A percentile compares a stretch with the other conserved stretches of the same genome.
These are phyloP conservation scores for Populus tomentosa DNA, from an alignment of 441 rosid genomes.

Conservation along the genomic window DNA sequence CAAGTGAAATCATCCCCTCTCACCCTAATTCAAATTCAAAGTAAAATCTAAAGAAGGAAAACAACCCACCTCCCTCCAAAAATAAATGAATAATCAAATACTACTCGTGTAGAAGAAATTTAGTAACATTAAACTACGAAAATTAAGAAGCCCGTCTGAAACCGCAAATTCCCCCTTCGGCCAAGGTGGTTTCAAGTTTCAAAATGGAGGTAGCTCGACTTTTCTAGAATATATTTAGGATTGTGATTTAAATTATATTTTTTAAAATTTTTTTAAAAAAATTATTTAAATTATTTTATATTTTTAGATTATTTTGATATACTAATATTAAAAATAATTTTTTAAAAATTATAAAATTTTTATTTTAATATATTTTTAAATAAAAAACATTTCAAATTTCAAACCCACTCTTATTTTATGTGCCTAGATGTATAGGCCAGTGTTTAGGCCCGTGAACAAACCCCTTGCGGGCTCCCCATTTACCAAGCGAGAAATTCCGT, in stretches of 20 bases:
- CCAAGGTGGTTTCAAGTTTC: not conserved
- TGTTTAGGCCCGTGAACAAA: not conserved
- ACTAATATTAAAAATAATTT: too few relatives aligned
- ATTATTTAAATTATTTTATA: too few relatives aligned
- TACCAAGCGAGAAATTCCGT: not conserved
- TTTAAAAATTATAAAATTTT: too few relatives aligned
- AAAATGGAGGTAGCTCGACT: not conserved
- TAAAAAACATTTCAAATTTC: too few relatives aligned
- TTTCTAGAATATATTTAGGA: too few relatives aligned
- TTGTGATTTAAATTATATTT: too few relatives aligned
- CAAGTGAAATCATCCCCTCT: not conserved
- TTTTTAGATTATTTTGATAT: too few relatives aligned
- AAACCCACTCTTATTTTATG: too few relatives aligned
- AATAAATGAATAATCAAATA: not conserved
- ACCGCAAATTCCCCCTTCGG: not conserved
- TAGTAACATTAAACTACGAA: too few relatives aligned
- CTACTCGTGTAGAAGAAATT: not conserved
- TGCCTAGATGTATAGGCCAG: not conserved
- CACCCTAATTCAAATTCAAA: not conserved
- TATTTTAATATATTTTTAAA: too few relatives aligned
- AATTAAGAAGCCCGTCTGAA: too few relatives aligned
- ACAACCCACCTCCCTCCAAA: not conserved
- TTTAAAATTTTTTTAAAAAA: too few relatives aligned
- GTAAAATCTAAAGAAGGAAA: not conserved
- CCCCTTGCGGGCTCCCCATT: not conserved